phyloP scores from a whole-genome alignment of 2,329 filamentous ascomycete species.

The Stagonosporopsis cucurbitacearum region DNA sequence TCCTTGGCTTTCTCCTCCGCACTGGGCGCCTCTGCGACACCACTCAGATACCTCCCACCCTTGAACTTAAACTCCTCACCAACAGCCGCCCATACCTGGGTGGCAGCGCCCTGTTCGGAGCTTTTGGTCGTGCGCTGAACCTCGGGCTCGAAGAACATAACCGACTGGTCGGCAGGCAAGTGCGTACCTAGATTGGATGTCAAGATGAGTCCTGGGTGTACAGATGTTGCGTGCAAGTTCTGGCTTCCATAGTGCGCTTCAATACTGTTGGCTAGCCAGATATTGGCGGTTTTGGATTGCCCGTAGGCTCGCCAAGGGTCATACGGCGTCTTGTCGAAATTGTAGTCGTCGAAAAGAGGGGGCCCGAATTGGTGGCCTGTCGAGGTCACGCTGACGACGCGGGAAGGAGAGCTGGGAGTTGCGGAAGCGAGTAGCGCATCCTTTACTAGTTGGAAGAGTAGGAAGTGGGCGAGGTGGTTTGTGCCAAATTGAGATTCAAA shows the following conservation, averaged over 20 bases:
- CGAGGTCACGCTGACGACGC: slow-evolving; percentile 58
- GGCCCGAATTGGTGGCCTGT: slow-evolving; percentile 47
- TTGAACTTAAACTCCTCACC: slow-evolving; percentile 39
- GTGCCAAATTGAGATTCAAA: slow-evolving; percentile 60
- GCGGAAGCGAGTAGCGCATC: slow-evolving; percentile 50
- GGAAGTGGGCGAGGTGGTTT: slow-evolving; percentile 63
- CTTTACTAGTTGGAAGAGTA: slow-evolving; percentile 60
- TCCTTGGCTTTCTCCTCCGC: slow-evolving; percentile 16
- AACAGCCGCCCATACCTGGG: slow-evolving; percentile 48
- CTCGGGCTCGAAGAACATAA: slow-evolving; percentile 10
- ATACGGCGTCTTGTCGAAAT: slow-evolving; percentile 46
- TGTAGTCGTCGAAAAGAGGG: slow-evolving; percentile 52
- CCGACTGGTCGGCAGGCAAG: slow-evolving; percentile 7
- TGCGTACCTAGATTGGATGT: slow-evolving; percentile 15
- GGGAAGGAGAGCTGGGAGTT: slow-evolving; percentile 48
- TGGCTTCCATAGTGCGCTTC: slow-evolving; percentile 21
- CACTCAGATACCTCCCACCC: slow-evolving; percentile 46
- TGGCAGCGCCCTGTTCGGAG: slow-evolving; percentile 50
- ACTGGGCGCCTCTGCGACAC: slow-evolving; percentile 24
- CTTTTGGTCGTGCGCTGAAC: slow-evolving; percentile 35
- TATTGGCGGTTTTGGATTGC: slow-evolving; percentile 59
- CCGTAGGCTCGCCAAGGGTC: slow-evolving; percentile 53
- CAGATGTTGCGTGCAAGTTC: slow-evolving; percentile 22
- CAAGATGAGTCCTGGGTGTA: slow-evolving; percentile 34
- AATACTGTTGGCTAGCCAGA: slow-evolving; percentile 38